Conservation (phyloP, 2,329 filamentous ascomycete genomes). For the Alternaria metachromatica region DNA sequence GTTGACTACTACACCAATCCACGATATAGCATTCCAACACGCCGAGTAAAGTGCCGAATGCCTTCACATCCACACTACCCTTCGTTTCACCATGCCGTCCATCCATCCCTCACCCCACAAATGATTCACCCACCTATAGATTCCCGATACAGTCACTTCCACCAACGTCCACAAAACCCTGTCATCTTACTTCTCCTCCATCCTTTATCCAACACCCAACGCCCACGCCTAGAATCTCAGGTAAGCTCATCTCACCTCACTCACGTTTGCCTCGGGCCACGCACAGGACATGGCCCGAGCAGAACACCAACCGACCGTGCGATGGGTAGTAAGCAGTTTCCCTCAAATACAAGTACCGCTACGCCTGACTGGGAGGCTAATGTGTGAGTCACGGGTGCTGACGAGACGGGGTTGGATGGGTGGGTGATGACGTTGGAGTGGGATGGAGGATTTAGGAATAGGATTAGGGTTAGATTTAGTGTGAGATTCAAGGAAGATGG, state of each 20-base stretch:
- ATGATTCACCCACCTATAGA: neutral
- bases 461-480: rapidly evolving
- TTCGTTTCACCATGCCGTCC: neutral
- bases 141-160: neutral
- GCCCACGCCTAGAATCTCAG: neutral
- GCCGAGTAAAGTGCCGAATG: neutral
- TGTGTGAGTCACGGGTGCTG: constrained; percentile 5
- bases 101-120: neutral
- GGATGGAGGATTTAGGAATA: neutral
- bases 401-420: constrained; percentile 19
- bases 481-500: neutral
- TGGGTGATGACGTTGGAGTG: constrained; percentile 13
- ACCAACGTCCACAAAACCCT: neutral
- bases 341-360: neutral
- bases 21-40: neutral
- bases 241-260: neutral
- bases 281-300: neutral
- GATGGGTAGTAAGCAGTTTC: neutral
- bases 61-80: neutral
- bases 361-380: neutral
- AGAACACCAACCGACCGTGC: neutral
- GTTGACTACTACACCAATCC: neutral
- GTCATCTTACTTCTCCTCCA: neutral
- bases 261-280: neutral
- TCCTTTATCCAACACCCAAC: neutral